These are phyloP conservation scores for Leptographium radiaticola DNA, from an alignment of 2,329 filamentous ascomycete species.

Conservation along the genomic window DNA sequence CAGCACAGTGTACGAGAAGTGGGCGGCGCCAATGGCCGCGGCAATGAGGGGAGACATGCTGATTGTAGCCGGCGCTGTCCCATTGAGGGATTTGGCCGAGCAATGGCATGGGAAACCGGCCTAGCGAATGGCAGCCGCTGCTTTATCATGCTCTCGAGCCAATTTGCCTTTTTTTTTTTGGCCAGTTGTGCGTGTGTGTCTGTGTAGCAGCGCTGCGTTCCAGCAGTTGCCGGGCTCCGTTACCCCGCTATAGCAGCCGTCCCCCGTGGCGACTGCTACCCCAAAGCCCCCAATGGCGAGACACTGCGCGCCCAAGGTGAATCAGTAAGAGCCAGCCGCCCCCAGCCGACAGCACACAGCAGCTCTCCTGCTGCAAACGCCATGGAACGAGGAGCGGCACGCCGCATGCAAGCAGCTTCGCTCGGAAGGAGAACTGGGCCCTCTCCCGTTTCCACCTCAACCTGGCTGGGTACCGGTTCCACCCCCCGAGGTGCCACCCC, in stretches of 20 bases:
- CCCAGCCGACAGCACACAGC: no score
- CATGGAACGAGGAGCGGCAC: background rate
- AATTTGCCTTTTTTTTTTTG: background rate
- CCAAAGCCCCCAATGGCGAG: no score
- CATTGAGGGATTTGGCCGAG: background rate
- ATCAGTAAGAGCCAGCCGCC: no score
- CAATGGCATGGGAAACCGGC: no score
- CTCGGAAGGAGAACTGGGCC: background rate
- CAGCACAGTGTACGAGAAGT: no score
- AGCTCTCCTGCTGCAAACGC: no score
- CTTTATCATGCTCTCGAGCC: slow-evolving; percentile 6
- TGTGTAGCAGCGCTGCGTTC: background rate
- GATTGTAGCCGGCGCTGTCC: background rate
- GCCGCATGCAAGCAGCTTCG: background rate
- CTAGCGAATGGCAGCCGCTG: slow-evolving; percentile 7
- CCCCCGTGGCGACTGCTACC: background rate
- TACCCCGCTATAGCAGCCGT: background rate
- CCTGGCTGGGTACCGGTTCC: background rate
- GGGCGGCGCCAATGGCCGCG: background rate
- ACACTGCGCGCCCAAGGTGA: no score
- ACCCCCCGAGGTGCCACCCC: background rate
- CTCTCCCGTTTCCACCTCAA: no score
- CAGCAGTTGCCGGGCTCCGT: background rate
- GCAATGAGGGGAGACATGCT: background rate
- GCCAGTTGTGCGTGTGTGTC: background rate